Conservation (phyloP, 192 early-diverging fungal species). For the Coemansia pectinata region DNA sequence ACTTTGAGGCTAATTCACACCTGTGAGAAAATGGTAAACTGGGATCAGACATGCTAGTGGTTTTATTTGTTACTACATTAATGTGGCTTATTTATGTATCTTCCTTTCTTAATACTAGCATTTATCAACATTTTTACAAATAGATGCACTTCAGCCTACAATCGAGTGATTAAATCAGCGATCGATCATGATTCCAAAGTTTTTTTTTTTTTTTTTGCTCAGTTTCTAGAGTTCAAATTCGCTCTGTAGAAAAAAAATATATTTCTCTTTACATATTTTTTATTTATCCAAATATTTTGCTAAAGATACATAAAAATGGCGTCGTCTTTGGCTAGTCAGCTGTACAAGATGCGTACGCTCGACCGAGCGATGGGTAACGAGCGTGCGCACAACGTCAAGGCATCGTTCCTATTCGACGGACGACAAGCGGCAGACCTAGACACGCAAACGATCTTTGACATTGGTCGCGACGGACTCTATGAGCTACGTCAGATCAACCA, state of each 20-base stretch:
- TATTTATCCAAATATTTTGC: not conserved
- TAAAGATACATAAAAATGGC: conserved; percentile 41
- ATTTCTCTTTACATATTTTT: not conserved
- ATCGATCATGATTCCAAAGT: not conserved
- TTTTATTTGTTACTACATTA: too few species aligned
- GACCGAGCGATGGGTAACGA: conserved; percentile 62
- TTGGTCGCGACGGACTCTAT: conserved; percentile 76
- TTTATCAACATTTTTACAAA: not conserved
- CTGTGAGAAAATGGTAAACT: too few species aligned
- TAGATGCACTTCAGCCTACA: not conserved
- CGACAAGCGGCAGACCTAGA: conserved; percentile 88
- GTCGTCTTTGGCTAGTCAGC: conserved; percentile 66
- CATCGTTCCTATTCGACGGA: conserved; percentile 80
- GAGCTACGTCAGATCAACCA: conserved; percentile 70
- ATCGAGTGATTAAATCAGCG: not conserved
- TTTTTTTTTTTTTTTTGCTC: not conserved
- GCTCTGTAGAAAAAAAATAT: not conserved
- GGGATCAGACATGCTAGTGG: too few species aligned
- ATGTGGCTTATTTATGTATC: too few species aligned
- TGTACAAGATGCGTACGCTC: conserved; percentile 62
- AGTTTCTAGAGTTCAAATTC: not conserved
- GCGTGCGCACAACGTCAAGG: conserved; percentile 58
- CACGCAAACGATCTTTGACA: conserved; percentile 79
- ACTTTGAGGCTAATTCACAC: too few species aligned
- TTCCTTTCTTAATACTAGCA: not conserved